These are phyloP conservation scores for Acacia pycnantha DNA, from an alignment of 331 rosid species.

Conservation along the genomic window DNA sequence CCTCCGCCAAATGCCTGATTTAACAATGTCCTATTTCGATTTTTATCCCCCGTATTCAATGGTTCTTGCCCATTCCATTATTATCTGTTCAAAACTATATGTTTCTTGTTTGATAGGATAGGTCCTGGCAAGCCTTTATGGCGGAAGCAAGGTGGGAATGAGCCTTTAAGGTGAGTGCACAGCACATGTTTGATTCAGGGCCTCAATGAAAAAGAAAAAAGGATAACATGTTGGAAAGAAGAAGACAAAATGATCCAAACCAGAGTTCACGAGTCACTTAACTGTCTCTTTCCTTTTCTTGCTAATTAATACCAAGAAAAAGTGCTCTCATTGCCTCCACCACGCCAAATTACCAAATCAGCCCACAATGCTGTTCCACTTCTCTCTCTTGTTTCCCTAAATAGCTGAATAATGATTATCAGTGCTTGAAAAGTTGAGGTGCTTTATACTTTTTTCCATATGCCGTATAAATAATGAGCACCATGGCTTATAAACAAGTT, in stretches of 20 bases:
- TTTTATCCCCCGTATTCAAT: background rate
- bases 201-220: slow-evolving; percentile 20
- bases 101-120: background rate
- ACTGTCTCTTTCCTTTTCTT: slow-evolving; percentile 31
- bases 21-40: background rate
- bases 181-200: slow-evolving; percentile 48
- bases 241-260: slow-evolving; percentile 47
- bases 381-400: background rate
- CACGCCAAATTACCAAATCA: slow-evolving; percentile 21
- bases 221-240: slow-evolving; percentile 33
- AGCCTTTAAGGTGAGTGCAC: slow-evolving; percentile 35
- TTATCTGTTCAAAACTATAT: background rate
- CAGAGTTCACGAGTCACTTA: slow-evolving; percentile 67
- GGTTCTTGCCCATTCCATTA: background rate
- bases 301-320: background rate
- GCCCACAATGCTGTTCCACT: slow-evolving; percentile 27
- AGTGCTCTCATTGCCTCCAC: slow-evolving; percentile 24
- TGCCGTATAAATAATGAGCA: slow-evolving; percentile 18
- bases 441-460: slow-evolving; percentile 23
- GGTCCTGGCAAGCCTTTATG: background rate
- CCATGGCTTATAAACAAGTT: slow-evolving; percentile 17
- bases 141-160: slow-evolving; percentile 11
- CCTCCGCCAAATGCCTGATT: background rate
- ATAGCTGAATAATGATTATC: background rate
- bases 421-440: slow-evolving; percentile 32